Evolutionary conservation across 1,139 yeast genomes (phyloP).

Genomic region (Trichomonascaceae sp.): DNA sequence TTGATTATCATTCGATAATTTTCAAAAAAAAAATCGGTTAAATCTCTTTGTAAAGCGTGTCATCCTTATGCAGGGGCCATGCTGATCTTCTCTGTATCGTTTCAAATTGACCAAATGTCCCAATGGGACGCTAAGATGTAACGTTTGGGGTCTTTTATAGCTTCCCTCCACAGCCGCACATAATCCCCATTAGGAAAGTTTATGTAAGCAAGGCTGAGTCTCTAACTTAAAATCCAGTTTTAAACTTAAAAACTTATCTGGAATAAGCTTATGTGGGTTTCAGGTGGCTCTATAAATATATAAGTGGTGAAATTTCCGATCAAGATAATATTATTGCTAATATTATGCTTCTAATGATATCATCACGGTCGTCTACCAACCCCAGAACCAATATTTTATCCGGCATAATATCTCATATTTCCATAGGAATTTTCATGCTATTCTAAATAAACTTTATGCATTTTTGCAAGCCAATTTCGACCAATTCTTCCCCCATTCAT

Average conservation of each 20-base stretch:
- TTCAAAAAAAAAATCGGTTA: conserved; percentile 61
- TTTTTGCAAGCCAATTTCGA: not conserved
- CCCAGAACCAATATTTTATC: not conserved
- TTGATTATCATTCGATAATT: not conserved
- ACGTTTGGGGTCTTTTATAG: not conserved
- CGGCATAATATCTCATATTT: not conserved
- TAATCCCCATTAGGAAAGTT: not conserved
- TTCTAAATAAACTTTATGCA: not conserved
- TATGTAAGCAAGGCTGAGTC: too few species aligned
- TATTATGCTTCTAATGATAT: not conserved
- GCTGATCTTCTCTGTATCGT: conserved; percentile 98
- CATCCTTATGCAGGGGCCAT: conserved; percentile 99
- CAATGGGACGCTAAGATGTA: conserved; percentile 20
- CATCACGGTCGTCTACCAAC: not conserved
- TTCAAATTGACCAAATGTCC: conserved; percentile 62
- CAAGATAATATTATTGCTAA: not conserved
- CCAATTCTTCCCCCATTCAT: not conserved
- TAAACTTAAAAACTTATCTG: not conserved
- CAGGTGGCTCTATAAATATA: too few species aligned
- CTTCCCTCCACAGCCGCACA: not conserved
- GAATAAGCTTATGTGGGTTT: not conserved
- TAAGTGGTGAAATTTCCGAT: too few species aligned
- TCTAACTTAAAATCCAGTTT: not conserved
- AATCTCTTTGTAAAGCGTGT: conserved; percentile 97
- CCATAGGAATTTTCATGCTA: not conserved